Base-by-base conservation (phyloP, 163 green algal genomes). In the Smithsoniella earleae region DNA sequence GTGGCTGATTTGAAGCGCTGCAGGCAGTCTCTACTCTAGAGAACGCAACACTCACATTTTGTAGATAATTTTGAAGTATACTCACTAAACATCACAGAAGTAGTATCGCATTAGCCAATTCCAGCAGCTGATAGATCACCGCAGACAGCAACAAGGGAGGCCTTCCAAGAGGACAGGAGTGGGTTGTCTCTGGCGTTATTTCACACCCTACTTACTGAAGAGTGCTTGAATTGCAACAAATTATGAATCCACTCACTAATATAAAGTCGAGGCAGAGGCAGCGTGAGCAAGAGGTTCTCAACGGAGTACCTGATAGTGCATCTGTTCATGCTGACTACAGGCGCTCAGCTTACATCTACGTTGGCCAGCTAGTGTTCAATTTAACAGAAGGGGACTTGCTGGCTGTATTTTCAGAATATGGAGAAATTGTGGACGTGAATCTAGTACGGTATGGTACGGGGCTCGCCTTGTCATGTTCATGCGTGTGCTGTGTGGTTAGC, bases 381-480 rank as follows among this genome's bases (percentile, higher is more conserved):
- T 82, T 99, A 27, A 98, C 91, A 3, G 91, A 96, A 75, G 91
- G 94, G 3, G 95, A 99, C 83, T 25, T 98, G 18, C 79, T 99
- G 45, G 91, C 93, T 0, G 88, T 99, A 3, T 98, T 99, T 73
- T 80, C 89, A 0, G 91, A 98, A 82, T 99, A 96, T 81, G 95
- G 95, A 3, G 94, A 99, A 77, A 80, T 98, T 1, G 84, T 98
- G 38, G 93, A 99, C 76, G 80, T 98, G 3, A 88, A 97, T 77
- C 77, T 98, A 0, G 84, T 92, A 36, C 85, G 85, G 13, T 76
- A 40, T 55, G 46, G 20, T 40, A 36, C 66, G 22, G 22, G 20
- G 44, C 40, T 36, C 63, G 25, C 36, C 69, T 13, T 66, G 4
- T 46, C 25, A 22, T 64, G 5, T 27, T 73, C 52, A 22, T 63